Evolutionary conservation across 2,329 filamentous ascomycete species (phyloP).

Genomic region (Rhynchosporium agropyri): DNA sequence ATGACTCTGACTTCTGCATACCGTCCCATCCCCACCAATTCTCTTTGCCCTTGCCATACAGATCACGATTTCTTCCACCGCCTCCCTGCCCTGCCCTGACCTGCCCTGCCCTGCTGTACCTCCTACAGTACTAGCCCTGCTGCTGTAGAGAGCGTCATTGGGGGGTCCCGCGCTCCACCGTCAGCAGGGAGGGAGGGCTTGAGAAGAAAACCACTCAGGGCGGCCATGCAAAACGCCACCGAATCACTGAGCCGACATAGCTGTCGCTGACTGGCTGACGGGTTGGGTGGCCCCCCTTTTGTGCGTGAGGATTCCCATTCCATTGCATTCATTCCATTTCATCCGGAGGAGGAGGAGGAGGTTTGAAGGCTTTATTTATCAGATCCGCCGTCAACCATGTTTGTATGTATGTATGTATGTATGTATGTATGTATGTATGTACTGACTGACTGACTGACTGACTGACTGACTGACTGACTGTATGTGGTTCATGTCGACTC

Average conservation of each 20-base stretch:
- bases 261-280: not conserved
- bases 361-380: too few species aligned
- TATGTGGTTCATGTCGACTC: too few species aligned
- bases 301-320: not conserved
- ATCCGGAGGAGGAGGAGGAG: too few species aligned
- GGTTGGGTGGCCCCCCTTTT: conserved; percentile 5
- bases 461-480: too few species aligned
- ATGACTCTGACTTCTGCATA: not conserved
- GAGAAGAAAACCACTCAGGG: not conserved
- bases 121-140: too few species aligned
- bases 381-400: too few species aligned
- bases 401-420: too few species aligned
- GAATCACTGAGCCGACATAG: not conserved
- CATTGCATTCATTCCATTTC: too few species aligned
- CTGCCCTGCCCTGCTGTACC: too few species aligned
- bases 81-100: not conserved
- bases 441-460: too few species aligned
- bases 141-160: conserved; percentile 7
- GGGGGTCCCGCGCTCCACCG: not conserved
- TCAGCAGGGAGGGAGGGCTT: not conserved
- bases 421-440: too few species aligned
- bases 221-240: not conserved
- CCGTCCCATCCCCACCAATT: not conserved
- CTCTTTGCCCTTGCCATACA: conserved; percentile 4
- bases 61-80: conserved; percentile 8